Percentiles rank a stretch among this genome's conserved stretches.
These are phyloP conservation scores for Plectosphaerella plurivora DNA, from an alignment of 2,329 filamentous ascomycete genomes.

Conservation along the genomic window DNA sequence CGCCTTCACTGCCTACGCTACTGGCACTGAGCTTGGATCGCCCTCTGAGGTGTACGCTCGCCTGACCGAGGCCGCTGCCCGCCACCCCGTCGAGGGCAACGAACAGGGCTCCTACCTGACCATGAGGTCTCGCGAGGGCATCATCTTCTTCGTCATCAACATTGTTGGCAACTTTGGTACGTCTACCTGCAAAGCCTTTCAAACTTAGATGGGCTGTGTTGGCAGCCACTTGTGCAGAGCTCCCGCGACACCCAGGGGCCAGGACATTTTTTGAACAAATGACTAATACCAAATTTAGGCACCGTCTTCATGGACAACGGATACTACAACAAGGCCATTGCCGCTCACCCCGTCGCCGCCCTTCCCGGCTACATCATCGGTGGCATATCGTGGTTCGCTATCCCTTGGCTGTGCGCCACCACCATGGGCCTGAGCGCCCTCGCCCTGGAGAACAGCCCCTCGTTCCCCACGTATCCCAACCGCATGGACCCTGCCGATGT, in stretches of 20 bases:
- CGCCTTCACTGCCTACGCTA: slow-evolving; percentile 70
- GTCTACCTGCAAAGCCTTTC: slow-evolving; percentile 10
- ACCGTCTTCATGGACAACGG: slow-evolving; percentile 75
- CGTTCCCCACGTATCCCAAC: slow-evolving; percentile 62
- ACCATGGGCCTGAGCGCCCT: slow-evolving; percentile 76
- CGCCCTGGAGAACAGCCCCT: slow-evolving; percentile 65
- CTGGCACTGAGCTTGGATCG: slow-evolving; percentile 62
- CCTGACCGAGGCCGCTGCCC: slow-evolving; percentile 57
- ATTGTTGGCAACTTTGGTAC: slow-evolving; percentile 66
- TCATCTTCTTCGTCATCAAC: slow-evolving; percentile 73
- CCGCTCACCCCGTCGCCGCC: slow-evolving; percentile 71
- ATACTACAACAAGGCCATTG: slow-evolving; percentile 84
- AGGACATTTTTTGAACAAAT: neutral
- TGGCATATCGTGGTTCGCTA: slow-evolving; percentile 78
- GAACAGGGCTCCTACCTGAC: slow-evolving; percentile 72
- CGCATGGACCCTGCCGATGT: slow-evolving; percentile 69
- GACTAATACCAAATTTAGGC: neutral
- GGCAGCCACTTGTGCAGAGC: no score
- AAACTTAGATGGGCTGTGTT: no score
- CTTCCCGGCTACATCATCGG: slow-evolving; percentile 70
- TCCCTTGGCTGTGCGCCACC: slow-evolving; percentile 77
- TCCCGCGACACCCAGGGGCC: no score
- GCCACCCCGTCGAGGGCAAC: slow-evolving; percentile 71
- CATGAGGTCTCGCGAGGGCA: slow-evolving; percentile 68
- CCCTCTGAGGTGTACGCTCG: slow-evolving; percentile 69